phyloP scores from a whole-genome alignment of 1,284 basidiomycete species.

The Polyporus tsugae region DNA sequence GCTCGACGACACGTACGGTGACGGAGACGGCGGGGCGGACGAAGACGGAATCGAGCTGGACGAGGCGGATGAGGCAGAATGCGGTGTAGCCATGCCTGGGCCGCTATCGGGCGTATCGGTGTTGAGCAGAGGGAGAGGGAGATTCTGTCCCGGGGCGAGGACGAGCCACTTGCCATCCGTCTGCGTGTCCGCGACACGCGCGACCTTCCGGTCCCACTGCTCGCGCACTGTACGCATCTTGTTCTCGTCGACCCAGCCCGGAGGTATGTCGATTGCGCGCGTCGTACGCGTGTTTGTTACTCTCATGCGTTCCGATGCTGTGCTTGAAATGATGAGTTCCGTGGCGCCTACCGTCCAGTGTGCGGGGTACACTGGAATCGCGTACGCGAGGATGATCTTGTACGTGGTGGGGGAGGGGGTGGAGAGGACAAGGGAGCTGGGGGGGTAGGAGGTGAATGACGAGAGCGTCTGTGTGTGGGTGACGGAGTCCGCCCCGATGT shows the following conservation, averaged over 20 bases:
- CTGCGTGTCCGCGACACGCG: conserved; percentile 69
- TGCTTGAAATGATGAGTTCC: conserved; percentile 68
- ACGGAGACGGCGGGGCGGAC: conserved; percentile 23
- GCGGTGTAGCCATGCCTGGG: not conserved
- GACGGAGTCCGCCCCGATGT: conserved; percentile 60
- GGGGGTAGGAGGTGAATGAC: conserved; percentile 79
- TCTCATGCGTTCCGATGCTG: conserved; percentile 24
- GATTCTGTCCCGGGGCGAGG: conserved; percentile 63
- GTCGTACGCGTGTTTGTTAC: conserved; percentile 62
- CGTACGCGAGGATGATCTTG: conserved; percentile 76
- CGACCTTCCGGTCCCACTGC: conserved; percentile 79
- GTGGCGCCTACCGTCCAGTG: conserved; percentile 85
- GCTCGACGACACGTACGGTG: conserved; percentile 42
- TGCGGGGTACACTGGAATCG: conserved; percentile 78
- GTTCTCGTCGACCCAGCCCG: conserved; percentile 73
- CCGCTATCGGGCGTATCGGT: not conserved
- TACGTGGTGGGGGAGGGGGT: conserved; percentile 63
- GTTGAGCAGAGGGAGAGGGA: not conserved
- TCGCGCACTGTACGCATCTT: conserved; percentile 69
- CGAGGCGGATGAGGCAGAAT: conserved; percentile 19
- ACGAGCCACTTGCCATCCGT: conserved; percentile 88
- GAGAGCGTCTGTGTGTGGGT: conserved; percentile 68
- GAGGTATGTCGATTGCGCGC: conserved; percentile 73
- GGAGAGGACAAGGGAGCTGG: conserved; percentile 75
- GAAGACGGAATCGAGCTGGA: conserved; percentile 24